Base-by-base conservation (phyloP, 306 rosid species). In the Ormosia emarginata region DNA sequence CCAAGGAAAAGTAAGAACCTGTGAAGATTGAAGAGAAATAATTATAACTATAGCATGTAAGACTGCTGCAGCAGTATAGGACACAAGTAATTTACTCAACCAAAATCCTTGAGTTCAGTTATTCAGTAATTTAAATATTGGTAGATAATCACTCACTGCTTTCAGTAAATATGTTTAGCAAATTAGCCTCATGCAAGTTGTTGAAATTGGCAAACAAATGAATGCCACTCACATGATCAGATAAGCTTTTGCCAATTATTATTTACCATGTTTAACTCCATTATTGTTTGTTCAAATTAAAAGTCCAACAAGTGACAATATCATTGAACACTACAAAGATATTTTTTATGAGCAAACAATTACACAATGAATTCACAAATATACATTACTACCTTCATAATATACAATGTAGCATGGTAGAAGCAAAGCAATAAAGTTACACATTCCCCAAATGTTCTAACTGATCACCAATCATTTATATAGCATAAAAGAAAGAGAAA, bases 1-100 rank as follows among this genome's bases (percentile, higher is more conserved):
- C 76, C 55, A 34, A 14, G 64, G 62, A 74, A 72, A 43, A 63
- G 61, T 78, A 71, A 72, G 37, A 43, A 84, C 85, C 86, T 87
- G 87, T 2, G 13, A 55, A 70, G 71, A 76, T 52, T 75, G 7
- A 65, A 80, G 69, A 77, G 67, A 77, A 58, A 74, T 12, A n/a
- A 29, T 70, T 64, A 63, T 62, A 70, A 75, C 58, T 29, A 73
- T n/a, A 68, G 24, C 24, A 24, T 24, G 24, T 40, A 75, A 46
- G 24, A 24, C 24, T 24, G 24, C 24, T 18, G 36, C 13, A 66
- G 62, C 32, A 65, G 11, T 39, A 75, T 29, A 68, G 9, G 10
- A 55, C 65, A 74, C 37, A 75, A 49, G 67, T 36, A 32, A 56
- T 68, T 47, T 8, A 53, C 34, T 46, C 43, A 49, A 63, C 43